Evolutionary conservation across 2,329 filamentous ascomycete species (phyloP).

Genomic region (Rhytidhysteron rufulum): DNA sequence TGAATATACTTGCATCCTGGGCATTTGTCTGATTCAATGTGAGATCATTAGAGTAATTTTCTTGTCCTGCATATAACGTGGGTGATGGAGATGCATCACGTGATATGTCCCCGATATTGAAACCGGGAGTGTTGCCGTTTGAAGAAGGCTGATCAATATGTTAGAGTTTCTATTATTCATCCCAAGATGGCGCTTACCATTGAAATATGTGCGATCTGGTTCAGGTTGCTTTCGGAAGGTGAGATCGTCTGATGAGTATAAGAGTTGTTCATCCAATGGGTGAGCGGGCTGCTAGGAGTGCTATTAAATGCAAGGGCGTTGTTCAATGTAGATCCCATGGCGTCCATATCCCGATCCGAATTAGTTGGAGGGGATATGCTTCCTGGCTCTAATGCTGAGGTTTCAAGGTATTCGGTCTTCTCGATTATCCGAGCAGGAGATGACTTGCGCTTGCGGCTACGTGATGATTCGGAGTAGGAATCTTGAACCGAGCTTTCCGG

Average conservation of each 20-base stretch:
- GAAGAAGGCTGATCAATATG: background rate
- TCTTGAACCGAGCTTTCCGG: slow-evolving; percentile 41
- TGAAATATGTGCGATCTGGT: background rate
- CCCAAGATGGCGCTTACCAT: background rate
- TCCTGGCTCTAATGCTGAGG: too few species aligned
- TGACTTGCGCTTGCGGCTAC: slow-evolving; percentile 38
- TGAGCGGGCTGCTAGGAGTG: background rate
- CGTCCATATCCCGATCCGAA: slow-evolving; percentile 2
- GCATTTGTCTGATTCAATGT: slow-evolving; percentile 50
- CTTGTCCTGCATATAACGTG: background rate
- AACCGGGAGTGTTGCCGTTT: background rate
- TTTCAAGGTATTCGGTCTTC: too few species aligned
- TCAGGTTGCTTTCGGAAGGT: too few species aligned
- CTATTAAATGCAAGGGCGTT: too few species aligned
- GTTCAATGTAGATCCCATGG: too few species aligned
- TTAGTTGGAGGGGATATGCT: too few species aligned
- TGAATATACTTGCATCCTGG: slow-evolving; percentile 55
- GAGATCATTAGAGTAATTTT: background rate
- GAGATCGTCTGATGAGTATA: too few species aligned
- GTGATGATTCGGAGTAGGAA: slow-evolving; percentile 39
- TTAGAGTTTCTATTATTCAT: background rate
- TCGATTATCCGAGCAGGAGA: slow-evolving; percentile 30
- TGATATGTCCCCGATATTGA: slow-evolving; percentile 1
- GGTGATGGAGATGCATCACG: slow-evolving; percentile 2
- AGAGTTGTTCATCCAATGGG: too few species aligned